phyloP scores from a whole-genome alignment of 768 basidiomycete species.

The Trametes cingulata region DNA sequence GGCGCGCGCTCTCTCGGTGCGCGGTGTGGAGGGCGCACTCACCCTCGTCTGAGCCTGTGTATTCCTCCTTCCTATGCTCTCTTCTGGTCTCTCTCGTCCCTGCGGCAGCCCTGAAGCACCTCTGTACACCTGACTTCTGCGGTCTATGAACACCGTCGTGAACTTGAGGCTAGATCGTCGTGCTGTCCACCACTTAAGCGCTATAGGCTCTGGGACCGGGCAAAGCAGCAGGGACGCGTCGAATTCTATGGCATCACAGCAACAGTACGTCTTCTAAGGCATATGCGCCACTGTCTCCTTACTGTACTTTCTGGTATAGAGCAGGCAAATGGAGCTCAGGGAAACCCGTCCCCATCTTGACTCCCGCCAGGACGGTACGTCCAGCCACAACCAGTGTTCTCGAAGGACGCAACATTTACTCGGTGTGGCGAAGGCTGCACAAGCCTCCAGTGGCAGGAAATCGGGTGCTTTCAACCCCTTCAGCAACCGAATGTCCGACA shows the following conservation, averaged over 20 bases:
- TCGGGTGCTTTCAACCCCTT: background rate
- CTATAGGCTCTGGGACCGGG: background rate
- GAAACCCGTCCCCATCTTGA: background rate
- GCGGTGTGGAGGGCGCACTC: background rate
- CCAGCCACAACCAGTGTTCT: background rate
- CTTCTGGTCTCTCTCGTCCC: background rate
- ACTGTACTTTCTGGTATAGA: background rate
- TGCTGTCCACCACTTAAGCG: background rate
- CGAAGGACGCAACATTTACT: too few relatives aligned
- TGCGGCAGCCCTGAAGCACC: too few relatives aligned
- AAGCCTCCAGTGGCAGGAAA: too few relatives aligned
- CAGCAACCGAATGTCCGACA: background rate
- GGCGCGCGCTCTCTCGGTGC: background rate
- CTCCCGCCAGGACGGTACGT: constrained; percentile 1
- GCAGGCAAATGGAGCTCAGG: background rate
- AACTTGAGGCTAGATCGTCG: background rate
- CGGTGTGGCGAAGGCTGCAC: too few relatives aligned
- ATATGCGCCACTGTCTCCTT: background rate
- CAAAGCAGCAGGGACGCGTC: constrained; percentile 12
- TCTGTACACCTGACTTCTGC: too few relatives aligned
- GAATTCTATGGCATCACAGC: background rate
- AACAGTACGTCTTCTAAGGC: background rate
- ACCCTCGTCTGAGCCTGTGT: background rate
- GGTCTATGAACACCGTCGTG: constrained; percentile 1
- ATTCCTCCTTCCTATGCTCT: background rate